Evolutionary conservation across 2,329 filamentous ascomycete species (phyloP), one percentile per base, ranked within the genome.

Genomic region (Septoria linicola): DNA sequence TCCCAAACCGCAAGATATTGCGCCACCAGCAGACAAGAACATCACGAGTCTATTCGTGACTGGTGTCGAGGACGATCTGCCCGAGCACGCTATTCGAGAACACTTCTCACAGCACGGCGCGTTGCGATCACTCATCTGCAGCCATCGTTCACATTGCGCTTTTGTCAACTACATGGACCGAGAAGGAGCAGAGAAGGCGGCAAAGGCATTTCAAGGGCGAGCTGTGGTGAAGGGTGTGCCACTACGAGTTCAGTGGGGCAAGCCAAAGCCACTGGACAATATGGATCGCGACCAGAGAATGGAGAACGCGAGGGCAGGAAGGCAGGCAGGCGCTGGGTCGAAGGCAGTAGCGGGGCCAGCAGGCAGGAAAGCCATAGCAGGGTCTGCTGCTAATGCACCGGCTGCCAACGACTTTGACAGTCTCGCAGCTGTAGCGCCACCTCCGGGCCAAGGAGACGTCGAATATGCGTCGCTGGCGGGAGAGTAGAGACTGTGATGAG

Each of bases 31-130:
- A 2, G 92, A 99, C 66, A 80, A 77, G 49, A 93, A 88, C 53
- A 87, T 99, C 67, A 95, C 89, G 63, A 96, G 92, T 0, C 80
- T 99, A 0, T 99, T 99, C 66, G 80, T 97, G 23, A 96, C 92
- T 0, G 95, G 93, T 7, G 84, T 99, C 2, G 93, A 99, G 70
- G 93, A 99, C 67, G 93, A 99, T 64, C 77, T 99, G 5, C 91
- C 92, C 2, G 93, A 99, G 70, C 85, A 91, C 71, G 90, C 91
- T 64, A 78, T 99, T 20, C 87, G 93, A 41, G 86, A 89, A 2
- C 93, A 95, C 70, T 99, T 99, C 75, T 83, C 89, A 54, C 81
- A 82, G 14, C 90, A 91, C 63, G 93, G 93, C 57, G 89, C 92
- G 66, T 85, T 99, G 54, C 88, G 93, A 63, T 96, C 90, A 20